Conservation (phyloP, 108 stramenopile species). For the Craspedostauros australis region DNA sequence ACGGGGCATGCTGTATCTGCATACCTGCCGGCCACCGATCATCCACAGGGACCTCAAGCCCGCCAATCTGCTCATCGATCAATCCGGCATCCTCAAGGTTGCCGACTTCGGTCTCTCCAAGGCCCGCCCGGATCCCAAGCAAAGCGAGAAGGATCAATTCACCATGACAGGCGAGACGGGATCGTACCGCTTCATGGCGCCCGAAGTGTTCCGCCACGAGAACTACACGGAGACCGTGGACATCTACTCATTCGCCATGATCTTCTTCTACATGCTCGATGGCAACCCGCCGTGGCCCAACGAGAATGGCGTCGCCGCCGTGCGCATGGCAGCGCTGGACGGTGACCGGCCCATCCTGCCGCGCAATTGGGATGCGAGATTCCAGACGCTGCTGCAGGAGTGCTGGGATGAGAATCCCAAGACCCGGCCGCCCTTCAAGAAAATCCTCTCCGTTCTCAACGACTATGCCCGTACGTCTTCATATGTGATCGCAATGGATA, state of each 20-base stretch:
- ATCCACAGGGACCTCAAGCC: slow-evolving; percentile 91
- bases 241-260: slow-evolving; percentile 87
- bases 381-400: slow-evolving; percentile 56
- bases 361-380: slow-evolving; percentile 53
- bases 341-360: slow-evolving; percentile 78
- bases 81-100: slow-evolving; percentile 85
- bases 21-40: slow-evolving; percentile 83
- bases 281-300: slow-evolving; percentile 75
- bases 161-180: slow-evolving; percentile 87
- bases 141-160: slow-evolving; percentile 51
- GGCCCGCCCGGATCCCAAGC: slow-evolving; percentile 65
- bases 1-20: slow-evolving; percentile 87
- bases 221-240: slow-evolving; percentile 87
- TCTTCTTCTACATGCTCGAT: slow-evolving; percentile 73
- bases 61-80: slow-evolving; percentile 84
- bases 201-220: slow-evolving; percentile 81
- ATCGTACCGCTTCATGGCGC: slow-evolving; percentile 85
- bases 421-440: slow-evolving; percentile 60
- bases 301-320: slow-evolving; percentile 63
- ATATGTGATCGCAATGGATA: neutral
- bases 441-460: slow-evolving; percentile 46
- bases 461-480: slow-evolving; percentile 30
- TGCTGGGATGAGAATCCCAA: slow-evolving; percentile 82
- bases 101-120: slow-evolving; percentile 95
- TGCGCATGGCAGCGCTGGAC: slow-evolving; percentile 60